A percentile compares a stretch with the other conserved stretches of the same genome.
phyloP scores from a whole-genome alignment of 495 filamentous ascomycete genomes.

The Patellaria atrata region DNA sequence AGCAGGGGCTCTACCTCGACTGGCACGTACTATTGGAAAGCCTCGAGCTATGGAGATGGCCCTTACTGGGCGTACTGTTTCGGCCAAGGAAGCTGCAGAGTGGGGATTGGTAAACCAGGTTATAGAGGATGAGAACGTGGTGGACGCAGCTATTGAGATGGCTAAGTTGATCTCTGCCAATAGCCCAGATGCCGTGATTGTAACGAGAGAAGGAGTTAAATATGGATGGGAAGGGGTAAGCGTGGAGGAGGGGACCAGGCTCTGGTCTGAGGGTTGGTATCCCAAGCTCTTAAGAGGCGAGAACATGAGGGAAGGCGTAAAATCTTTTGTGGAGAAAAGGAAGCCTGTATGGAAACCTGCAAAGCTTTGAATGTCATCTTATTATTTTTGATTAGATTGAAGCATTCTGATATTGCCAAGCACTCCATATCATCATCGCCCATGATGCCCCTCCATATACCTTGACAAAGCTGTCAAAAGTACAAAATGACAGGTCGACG shows the following conservation, averaged over 20 bases:
- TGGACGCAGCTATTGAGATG: conserved; percentile 22
- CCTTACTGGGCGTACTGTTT: neutral
- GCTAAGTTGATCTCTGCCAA: conserved; percentile 40
- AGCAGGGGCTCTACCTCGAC: conserved; percentile 3
- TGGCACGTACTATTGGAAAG: conserved; percentile 4
- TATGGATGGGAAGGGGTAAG: conserved; percentile 52
- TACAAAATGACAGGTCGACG: too few relatives aligned
- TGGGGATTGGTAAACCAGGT: conserved; percentile 38
- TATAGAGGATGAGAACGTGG: conserved; percentile 28
- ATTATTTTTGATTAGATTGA: too few relatives aligned
- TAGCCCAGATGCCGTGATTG: conserved; percentile 60
- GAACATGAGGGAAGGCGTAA: conserved; percentile 66
- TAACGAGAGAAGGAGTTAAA: conserved; percentile 49
- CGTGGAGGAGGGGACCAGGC: conserved; percentile 46
- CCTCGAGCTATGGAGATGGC: conserved; percentile 7
- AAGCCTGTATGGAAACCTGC: conserved; percentile 55
- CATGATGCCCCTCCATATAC: too few relatives aligned
- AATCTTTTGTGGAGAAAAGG: conserved; percentile 68
- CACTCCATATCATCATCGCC: too few relatives aligned
- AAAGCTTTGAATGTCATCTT: conserved; percentile 41
- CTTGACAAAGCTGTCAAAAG: too few relatives aligned
- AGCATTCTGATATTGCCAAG: too few relatives aligned
- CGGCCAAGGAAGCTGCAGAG: conserved; percentile 1
- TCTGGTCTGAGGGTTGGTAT: conserved; percentile 45
- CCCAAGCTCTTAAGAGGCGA: conserved; percentile 44